Conservation (phyloP, 371 early-diverging fungal species). For the Rhizopus microsporus region DNA sequence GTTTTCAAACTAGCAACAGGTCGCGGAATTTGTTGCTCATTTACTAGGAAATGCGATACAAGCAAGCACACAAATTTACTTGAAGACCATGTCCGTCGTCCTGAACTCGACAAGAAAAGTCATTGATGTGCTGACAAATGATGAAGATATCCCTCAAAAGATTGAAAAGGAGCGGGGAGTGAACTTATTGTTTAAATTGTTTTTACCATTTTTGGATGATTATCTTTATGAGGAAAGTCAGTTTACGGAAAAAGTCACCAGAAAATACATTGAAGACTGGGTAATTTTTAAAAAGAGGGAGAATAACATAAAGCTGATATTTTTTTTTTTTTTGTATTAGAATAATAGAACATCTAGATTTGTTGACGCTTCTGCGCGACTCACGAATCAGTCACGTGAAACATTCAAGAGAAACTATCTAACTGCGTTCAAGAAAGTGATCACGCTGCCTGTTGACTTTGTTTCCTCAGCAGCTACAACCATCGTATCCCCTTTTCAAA, state of each 20-base stretch:
- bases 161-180: conserved; percentile 42
- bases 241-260: conserved; percentile 36
- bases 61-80: conserved; percentile 34
- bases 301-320: background rate
- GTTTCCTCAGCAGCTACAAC: conserved; percentile 53
- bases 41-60: conserved; percentile 41
- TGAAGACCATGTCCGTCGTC: conserved; percentile 36
- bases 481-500: conserved; percentile 33
- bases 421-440: conserved; percentile 53
- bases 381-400: conserved; percentile 43
- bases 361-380: conserved; percentile 23
- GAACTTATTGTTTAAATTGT: conserved; percentile 65
- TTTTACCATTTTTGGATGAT: conserved; percentile 73
- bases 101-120: conserved; percentile 26
- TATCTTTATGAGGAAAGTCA: conserved; percentile 59
- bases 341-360: conserved; percentile 20
- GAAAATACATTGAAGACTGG: conserved; percentile 49
- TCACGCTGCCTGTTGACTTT: conserved; percentile 50
- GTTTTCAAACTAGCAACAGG: conserved; percentile 18
- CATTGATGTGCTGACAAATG: conserved; percentile 54
- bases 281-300: conserved; percentile 19
- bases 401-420: conserved; percentile 50
- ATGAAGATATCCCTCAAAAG: conserved; percentile 23
- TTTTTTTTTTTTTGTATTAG: conserved; percentile 5
- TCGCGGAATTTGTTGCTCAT: conserved; percentile 48